phyloP scores from a whole-genome alignment of 2,329 filamentous ascomycete genomes.

The Xylariales sp. region DNA sequence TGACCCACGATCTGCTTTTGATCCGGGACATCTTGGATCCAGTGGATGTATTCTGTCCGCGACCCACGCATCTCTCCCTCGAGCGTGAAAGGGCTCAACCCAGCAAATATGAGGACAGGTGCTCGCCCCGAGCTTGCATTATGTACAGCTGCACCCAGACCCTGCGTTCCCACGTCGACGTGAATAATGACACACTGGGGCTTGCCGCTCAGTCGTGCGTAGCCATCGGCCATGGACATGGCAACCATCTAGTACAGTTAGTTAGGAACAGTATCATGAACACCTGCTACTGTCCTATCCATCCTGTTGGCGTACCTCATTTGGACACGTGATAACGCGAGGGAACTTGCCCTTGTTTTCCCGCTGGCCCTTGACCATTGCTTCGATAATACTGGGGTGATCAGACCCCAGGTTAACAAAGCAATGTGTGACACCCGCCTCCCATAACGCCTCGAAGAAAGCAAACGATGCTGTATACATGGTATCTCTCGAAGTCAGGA shows the following conservation, averaged over 20 bases:
- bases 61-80: slow-evolving; percentile 82
- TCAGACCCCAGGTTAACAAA: slow-evolving; percentile 77
- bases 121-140: slow-evolving; percentile 81
- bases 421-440: slow-evolving; percentile 53
- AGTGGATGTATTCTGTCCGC: slow-evolving; percentile 87
- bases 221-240: slow-evolving; percentile 86
- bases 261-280: slow-evolving; percentile 8
- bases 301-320: slow-evolving; percentile 66
- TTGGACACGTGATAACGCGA: slow-evolving; percentile 81
- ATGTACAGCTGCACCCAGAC: slow-evolving; percentile 80
- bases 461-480: slow-evolving; percentile 75
- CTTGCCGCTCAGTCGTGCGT: slow-evolving; percentile 76
- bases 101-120: slow-evolving; percentile 82
- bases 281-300: background rate
- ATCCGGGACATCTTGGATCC: slow-evolving; percentile 86
- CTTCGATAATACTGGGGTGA: slow-evolving; percentile 82
- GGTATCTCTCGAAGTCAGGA: slow-evolving; percentile 26
- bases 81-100: slow-evolving; percentile 79
- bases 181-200: slow-evolving; percentile 84
- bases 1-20: slow-evolving; percentile 84
- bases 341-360: slow-evolving; percentile 75
- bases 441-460: slow-evolving; percentile 66
- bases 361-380: slow-evolving; percentile 80
- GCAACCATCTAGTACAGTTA: slow-evolving; percentile 75
- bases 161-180: slow-evolving; percentile 85